phyloP scores from a whole-genome alignment of 2,329 filamentous ascomycete genomes.

The Pyricularia sp. region DNA sequence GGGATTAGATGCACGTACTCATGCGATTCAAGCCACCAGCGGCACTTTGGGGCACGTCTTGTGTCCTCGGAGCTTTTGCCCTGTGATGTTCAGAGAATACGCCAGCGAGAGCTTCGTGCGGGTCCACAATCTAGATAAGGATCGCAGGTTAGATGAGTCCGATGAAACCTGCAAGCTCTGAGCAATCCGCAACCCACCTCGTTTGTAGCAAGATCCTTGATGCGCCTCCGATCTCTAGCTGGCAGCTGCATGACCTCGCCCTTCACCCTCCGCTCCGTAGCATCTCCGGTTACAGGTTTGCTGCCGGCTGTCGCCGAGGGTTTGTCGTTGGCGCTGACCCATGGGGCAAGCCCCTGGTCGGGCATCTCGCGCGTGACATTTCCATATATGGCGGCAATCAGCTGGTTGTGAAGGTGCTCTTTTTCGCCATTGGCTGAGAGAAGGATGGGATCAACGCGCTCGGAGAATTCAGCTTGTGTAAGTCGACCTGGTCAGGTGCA shows the following conservation, averaged over 20 bases:
- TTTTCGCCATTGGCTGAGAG: constrained; percentile 47
- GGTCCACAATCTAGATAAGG: constrained; percentile 29
- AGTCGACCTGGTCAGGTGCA: constrained; percentile 50
- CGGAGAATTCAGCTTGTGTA: constrained; percentile 52
- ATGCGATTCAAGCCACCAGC: constrained; percentile 64
- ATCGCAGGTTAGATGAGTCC: not conserved
- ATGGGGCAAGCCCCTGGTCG: constrained; percentile 57
- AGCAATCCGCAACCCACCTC: constrained; percentile 36
- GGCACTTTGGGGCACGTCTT: constrained; percentile 59
- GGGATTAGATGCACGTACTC: constrained; percentile 43
- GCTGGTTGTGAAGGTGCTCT: constrained; percentile 58
- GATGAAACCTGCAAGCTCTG: not conserved
- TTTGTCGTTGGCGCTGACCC: constrained; percentile 65
- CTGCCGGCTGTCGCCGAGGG: constrained; percentile 44
- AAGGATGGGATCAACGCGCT: constrained; percentile 51
- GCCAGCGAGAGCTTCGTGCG: constrained; percentile 41
- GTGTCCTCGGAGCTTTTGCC: constrained; percentile 31
- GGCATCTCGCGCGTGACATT: constrained; percentile 64
- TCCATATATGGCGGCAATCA: constrained; percentile 56
- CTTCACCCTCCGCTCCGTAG: constrained; percentile 55
- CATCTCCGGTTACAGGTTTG: constrained; percentile 57
- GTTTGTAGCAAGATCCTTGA: constrained; percentile 55
- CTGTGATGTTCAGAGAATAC: constrained; percentile 42
- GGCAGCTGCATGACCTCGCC: constrained; percentile 63
- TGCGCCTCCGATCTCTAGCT: constrained; percentile 54